Base-by-base conservation (phyloP, 225 moss, liverwort and hornwort species). In the Bryoerythrophyllum caledonicum region DNA sequence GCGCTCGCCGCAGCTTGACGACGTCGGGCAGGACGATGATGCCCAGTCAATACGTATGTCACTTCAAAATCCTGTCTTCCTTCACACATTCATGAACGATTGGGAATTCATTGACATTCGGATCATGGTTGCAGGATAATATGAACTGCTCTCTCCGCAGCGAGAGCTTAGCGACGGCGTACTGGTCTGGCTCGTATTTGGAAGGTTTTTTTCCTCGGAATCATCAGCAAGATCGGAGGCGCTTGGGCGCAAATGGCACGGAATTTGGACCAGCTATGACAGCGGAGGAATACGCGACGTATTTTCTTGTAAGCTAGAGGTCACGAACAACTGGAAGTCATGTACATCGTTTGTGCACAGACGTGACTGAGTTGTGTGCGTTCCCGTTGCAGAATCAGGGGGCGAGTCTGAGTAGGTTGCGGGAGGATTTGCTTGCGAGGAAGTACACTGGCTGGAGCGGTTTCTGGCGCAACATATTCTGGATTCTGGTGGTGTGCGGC, bases 401-500 rank as follows among this genome's bases (percentile, higher is more conserved):
- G 57, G 59, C 74, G 24, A 86, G 64, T 64, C 41, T 81, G 73
- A 70, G 68, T 13, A 76, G 65, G 55, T 60, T 89, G 61, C 78
- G 71, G 59, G 75, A 74, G 37, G 79, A 80, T 4, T 86, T 96
- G 70, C 44, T 85, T 30, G 65, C 68, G 74, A 74, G 37, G 32
- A 72, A 78, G 5, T 87, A 88, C 72, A 92, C 83, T 14, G 96
- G 92, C 82, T 94, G 97, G 97, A 77, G 77, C 15, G 90, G 91
- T 77, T 99, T 99, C 55, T 78, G 67, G 21, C 82, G 93, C 35
- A 99, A 91, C 58, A 80, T 99, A 65, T 95, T 95, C 73, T 99
- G 97, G 97, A 66, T 99, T 25, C 89, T 85, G 55, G 84, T 81
- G 6, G 82, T 93, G 10, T 87, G 75, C 66, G 90, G 91, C 26